Evolutionary conservation across 2,329 filamentous ascomycete genomes (phyloP), one percentile per base, ranked within the genome.

Genomic region (Westerdykella aurantiaca): DNA sequence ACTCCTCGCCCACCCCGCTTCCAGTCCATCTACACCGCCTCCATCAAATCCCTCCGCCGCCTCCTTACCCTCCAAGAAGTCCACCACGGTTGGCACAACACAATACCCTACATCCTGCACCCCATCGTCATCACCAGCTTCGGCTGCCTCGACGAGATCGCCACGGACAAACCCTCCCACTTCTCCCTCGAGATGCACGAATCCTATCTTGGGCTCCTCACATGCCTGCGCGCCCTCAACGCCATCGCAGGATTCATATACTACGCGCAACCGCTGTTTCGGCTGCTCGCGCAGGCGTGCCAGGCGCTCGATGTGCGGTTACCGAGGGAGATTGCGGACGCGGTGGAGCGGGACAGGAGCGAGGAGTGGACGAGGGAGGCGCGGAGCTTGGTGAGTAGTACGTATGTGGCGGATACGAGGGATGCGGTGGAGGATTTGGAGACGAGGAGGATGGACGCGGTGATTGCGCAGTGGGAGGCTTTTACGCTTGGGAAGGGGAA

Each of bases 321-420:
- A 16, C 61, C 61, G 4, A 18, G 37, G 2, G 57, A 62, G 22
- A 42, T 57, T 6, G 47, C 48, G 17, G 51, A 34, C 5, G 47
- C 48, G 13, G 37, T 62, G 6, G 52, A 58, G 17, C 43, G 44
- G 13, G 62, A 57, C 29, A 50, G 43, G 10, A 60, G 50, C 37
- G 57, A 62, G 33, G 60, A 63, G 37, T 64, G 61, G 61, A 64
- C 58, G 1, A 55, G 49, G 22, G 54, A 56, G 12, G 61, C 58
- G 17, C 52, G 51, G 1, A 49, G 37, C 21, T 23, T 57, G 22
- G 53, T 63, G 14, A 61, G 57, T 14, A 62, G 57, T 35, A 58
- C 59, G 39, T 64, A 58, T 29, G 54, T 63, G 44, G 56, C 58
- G 2, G 60, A 62, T 39, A 55, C 52, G 14, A 45, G 54, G 10